Evolutionary conservation across 192 early-diverging fungal species (phyloP), one percentile per base, ranked within the genome.

Genomic region (Funneliformis mosseae): DNA sequence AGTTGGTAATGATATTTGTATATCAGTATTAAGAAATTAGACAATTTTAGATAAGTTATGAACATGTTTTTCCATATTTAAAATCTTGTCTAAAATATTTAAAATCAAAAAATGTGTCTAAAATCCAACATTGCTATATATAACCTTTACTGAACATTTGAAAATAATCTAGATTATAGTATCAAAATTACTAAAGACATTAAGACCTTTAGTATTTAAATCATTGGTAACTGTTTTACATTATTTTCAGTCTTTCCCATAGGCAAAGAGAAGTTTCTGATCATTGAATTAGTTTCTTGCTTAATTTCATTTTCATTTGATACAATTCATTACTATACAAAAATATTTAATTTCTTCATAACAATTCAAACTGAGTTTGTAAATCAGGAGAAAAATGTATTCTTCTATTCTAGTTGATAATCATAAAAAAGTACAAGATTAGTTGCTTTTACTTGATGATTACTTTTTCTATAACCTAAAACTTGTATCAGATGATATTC

Each of bases 1-100:
- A 79, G 38, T 70, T 79, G 25, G n/a, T 79, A 5, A 71, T 79
- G 67, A 72, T 79, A 66, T 69, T n/a, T n/a, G n/a, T n/a, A n/a
- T n/a, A n/a, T n/a, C n/a, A n/a, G n/a, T n/a, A n/a, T n/a, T n/a
- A n/a, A n/a, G n/a, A n/a, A n/a, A n/a, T n/a, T n/a, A n/a, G n/a
- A n/a, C n/a, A n/a, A n/a, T n/a, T n/a, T n/a, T n/a, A n/a, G n/a
- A n/a, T n/a, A n/a, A n/a, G n/a, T n/a, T n/a, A n/a, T n/a, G n/a
- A n/a, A n/a, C n/a, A n/a, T n/a, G n/a, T n/a, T n/a, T n/a, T n/a
- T n/a, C n/a, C n/a, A n/a, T n/a, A n/a, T n/a, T n/a, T n/a, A n/a
- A n/a, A n/a, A n/a, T n/a, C n/a, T n/a, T n/a, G n/a, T n/a, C n/a
- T n/a, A n/a, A n/a, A n/a, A n/a, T n/a, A n/a, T n/a, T n/a, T n/a